Evolutionary conservation across 441 rosid species (phyloP).

Genomic region (Populus hybrid): DNA sequence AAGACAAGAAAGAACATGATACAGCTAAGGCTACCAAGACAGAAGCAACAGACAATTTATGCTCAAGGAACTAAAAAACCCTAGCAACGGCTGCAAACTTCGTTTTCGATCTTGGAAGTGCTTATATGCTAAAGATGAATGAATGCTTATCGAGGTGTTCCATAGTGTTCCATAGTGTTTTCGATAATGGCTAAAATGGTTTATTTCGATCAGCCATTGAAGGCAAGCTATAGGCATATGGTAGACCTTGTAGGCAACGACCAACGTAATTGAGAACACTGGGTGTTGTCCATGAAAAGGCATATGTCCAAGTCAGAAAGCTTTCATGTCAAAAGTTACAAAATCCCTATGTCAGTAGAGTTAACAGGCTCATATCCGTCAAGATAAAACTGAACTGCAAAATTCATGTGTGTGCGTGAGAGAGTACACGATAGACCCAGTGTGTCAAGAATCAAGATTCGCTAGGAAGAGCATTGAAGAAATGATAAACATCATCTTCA

Average conservation of each 20-base stretch:
- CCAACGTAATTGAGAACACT: not conserved
- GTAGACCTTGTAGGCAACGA: not conserved
- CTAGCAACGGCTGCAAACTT: no score
- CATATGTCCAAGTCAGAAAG: not conserved
- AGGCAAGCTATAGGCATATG: not conserved
- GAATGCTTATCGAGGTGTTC: not conserved
- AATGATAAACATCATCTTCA: slow-evolving; percentile 68
- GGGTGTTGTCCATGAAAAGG: not conserved
- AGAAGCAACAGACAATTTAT: no score
- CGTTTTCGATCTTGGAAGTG: no score
- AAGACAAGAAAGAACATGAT: no score
- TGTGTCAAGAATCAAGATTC: slow-evolving; percentile 36
- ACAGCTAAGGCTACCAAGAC: no score
- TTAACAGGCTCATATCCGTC: not conserved
- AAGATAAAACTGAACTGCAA: not conserved
- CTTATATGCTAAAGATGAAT: no score
- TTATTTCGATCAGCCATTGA: not conserved
- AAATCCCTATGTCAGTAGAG: not conserved
- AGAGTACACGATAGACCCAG: not conserved
- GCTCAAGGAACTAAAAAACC: no score
- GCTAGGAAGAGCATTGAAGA: slow-evolving; percentile 67
- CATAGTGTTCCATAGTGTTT: no score
- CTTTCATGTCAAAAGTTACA: not conserved
- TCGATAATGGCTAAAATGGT: not conserved
- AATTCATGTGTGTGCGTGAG: not conserved